Base-by-base conservation (phyloP, 768 basidiomycete genomes). In the Lentinula edodes region DNA sequence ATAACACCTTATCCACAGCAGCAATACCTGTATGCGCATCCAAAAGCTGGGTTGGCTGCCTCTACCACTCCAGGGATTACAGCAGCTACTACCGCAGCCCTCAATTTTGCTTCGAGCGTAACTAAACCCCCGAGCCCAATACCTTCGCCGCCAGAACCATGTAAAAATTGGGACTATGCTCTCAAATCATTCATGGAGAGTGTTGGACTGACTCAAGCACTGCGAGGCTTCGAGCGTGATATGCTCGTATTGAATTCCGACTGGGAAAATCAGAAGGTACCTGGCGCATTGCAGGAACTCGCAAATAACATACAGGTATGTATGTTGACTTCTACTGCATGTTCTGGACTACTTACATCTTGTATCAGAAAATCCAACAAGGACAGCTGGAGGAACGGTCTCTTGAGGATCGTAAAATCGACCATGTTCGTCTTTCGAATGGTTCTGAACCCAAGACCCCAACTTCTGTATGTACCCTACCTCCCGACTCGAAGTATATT, bases 391-490 rank as follows among this genome's bases (percentile, higher is more conserved):
- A 53, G 12, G 72, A 74, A 34, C 70, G 69, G 18, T 64, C 79
- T 7, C 70, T 91, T 10, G 87, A 89, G n/a, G 83, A 87, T 61
- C 80, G 90, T 48, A 93, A 89, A 67, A 74, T 89, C 0, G 80
- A 84, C 43, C 86, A 89, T 65, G 71, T 87, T 38, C 80, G 82
- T 60, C 68, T 78, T 35, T 73, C 77, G n/a, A 74, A 78, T 20
- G 82, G 78, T 32, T 69, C 69, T 2, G 70, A 78, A 62, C 78
- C 84, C 2, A 77, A 76, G 45, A 78, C 87, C 9, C 89, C 79
- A 68, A 79, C 82, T 46, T 80, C 83, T 60, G 90, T 91, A 66
- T 72, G 83, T 76, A 60, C 58, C 12, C 61, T 51, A 20, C 39
- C 32, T 48, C 39, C 42, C 20, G 16, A 35, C 32, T 38, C n/a